Evolutionary conservation across 768 basidiomycete species (phyloP).

Genomic region (Pseudohyphozyma bogoriensis): DNA sequence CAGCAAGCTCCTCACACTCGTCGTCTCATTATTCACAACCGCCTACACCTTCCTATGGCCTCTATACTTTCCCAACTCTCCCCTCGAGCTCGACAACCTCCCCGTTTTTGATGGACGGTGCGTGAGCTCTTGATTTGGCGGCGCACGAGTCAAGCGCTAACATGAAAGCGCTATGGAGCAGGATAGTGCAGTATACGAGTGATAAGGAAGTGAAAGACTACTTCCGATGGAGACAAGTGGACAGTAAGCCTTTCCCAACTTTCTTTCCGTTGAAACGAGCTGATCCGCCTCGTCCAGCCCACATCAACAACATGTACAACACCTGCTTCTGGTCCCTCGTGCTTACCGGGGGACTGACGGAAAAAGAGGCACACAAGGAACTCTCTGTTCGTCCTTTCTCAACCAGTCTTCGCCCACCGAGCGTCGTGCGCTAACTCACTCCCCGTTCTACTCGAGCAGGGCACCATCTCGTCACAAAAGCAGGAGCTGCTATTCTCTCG

Average conservation of each 20-base stretch:
- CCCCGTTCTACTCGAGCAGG: slow-evolving; percentile 48
- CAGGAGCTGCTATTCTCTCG: slow-evolving; percentile 76
- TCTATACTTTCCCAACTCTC: slow-evolving; percentile 59
- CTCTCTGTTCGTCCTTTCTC: slow-evolving; percentile 49
- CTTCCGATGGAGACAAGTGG: slow-evolving; percentile 90
- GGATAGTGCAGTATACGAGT: slow-evolving; percentile 52
- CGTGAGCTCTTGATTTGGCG: slow-evolving; percentile 37
- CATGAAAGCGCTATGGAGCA: not conserved
- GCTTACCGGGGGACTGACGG: slow-evolving; percentile 64
- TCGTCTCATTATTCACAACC: slow-evolving; percentile 82
- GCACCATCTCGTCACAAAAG: slow-evolving; percentile 79
- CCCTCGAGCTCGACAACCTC: slow-evolving; percentile 51
- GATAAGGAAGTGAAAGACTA: slow-evolving; percentile 71
- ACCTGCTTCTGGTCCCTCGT: slow-evolving; percentile 92
- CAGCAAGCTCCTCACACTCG: slow-evolving; percentile 72
- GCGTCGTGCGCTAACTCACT: not conserved
- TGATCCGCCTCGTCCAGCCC: slow-evolving; percentile 67
- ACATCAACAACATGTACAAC: slow-evolving; percentile 97
- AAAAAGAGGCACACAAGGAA: slow-evolving; percentile 68
- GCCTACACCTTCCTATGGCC: slow-evolving; percentile 82
- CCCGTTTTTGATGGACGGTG: slow-evolving; percentile 89
- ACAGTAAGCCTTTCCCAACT: slow-evolving; percentile 79
- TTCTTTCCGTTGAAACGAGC: too few relatives aligned
- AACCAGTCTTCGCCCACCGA: not conserved
- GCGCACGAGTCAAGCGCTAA: not conserved